Base-by-base conservation (phyloP, 306 rosid genomes). In the Citrullus amarus region DNA sequence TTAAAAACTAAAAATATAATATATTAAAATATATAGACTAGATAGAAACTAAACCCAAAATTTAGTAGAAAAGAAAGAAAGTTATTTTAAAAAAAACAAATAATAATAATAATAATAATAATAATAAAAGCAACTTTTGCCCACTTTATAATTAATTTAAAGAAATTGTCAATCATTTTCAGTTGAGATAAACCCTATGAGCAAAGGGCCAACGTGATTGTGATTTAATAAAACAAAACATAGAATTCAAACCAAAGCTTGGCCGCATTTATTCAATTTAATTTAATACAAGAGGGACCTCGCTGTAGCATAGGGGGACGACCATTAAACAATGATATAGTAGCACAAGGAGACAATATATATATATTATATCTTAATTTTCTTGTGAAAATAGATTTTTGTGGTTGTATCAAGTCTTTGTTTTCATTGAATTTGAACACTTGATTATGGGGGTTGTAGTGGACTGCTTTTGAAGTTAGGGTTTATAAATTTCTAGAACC, bases 271-370 rank as follows among this genome's bases (percentile, higher is more conserved):
- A n/a, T 68, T 30, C 55, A 25, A 25, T 25, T 25, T 25, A 43
- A 69, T 69, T 69, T 69, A 69, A 69, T 43, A 18, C 75, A n/a
- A 43, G 55, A 69, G 75, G 75, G 75, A 10, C 75, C 75, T 67
- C 6, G 14, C 17, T 69, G 75, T 69, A 69, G 53, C 28, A 69
- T 43, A 69, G 75, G 28, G 48, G 12, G 73, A 66, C 11, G 22
- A 66, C 51, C 51, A 66, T 63, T 34, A 66, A 38, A 38, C 15
- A 67, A 67, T 18, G 6, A 12, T 10, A 67, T 38, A 44, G 3
- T 9, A 41, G 8, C 46, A 67, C 9, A 38, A 41, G 1, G 16
- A 67, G 53, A 39, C 30, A 17, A 12, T 0, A 3, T 12, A 48
- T 48, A 9, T 44, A 44, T 39, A 6, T 39, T 41, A 6, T 41